A percentile compares a stretch with the other conserved stretches of the same genome.
Evolutionary conservation across 495 filamentous ascomycete genomes (phyloP).

Genomic region (Aspergillus sclerotiicarbonarius): DNA sequence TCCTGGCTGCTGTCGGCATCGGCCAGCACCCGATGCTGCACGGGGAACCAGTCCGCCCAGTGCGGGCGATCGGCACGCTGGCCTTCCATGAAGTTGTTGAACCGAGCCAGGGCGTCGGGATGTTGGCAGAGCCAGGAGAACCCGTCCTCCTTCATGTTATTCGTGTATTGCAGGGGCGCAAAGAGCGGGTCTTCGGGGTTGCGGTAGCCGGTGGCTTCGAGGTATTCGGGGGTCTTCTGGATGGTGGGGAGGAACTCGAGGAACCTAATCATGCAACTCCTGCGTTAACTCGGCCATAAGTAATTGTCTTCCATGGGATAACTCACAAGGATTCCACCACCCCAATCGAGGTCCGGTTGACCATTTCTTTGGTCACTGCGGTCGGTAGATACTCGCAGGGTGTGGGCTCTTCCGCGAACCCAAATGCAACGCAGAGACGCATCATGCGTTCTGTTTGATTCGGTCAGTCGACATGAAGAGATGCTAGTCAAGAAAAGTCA

Average conservation of each 20-base stretch:
- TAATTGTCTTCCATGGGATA: neutral
- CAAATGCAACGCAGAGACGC: constrained; percentile 16
- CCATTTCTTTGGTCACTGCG: constrained; percentile 18
- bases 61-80: constrained; percentile 18
- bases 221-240: constrained; percentile 24
- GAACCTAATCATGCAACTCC: constrained; percentile 9
- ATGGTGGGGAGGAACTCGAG: constrained; percentile 18
- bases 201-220: constrained; percentile 18
- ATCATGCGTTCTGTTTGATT: constrained; percentile 20
- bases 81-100: constrained; percentile 28
- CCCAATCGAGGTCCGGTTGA: constrained; percentile 7
- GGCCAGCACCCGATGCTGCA: constrained; percentile 20
- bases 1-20: constrained; percentile 9
- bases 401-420: constrained; percentile 15
- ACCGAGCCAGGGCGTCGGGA: constrained; percentile 8
- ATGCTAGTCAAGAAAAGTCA: neutral
- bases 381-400: constrained; percentile 15
- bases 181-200: constrained; percentile 23
- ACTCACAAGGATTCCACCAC: constrained; percentile 21
- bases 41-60: constrained; percentile 35
- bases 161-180: constrained; percentile 37
- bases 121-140: constrained; percentile 28
- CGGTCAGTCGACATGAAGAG: neutral
- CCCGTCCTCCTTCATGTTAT: constrained; percentile 23
- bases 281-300: neutral